Base-by-base conservation (phyloP, 352 stramenopile species). In the Plasmopara muralis region DNA sequence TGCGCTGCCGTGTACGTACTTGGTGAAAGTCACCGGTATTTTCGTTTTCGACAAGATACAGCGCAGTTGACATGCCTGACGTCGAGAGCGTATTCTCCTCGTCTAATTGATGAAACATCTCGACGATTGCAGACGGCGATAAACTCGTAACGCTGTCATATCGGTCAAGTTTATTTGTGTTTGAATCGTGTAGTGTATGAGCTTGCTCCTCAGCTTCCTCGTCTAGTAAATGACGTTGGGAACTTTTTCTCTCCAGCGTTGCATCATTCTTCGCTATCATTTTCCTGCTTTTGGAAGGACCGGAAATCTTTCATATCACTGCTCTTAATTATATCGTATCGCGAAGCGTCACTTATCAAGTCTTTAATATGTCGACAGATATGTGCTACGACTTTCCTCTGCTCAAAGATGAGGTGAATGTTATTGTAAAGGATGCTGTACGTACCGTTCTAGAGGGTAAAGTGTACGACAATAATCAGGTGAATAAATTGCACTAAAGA, bases 381-480 rank as follows among this genome's bases (percentile, higher is more conserved):
- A 74, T 62, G 9, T 74, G 72, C 64, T 87, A 74, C 47, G 77
- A 91, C 50, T 89, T 91, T 50, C 76, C 77, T 20, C 45, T 86
- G 46, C 73, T 89, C 43, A 77, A 86, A 46, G 77, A 83, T 54
- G 76, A 89, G 18, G 74, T 87, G 53, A 83, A 57, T n/a, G 62
- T 70, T 16, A 84, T 91, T 47, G 75, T 87, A 20, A 75, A 89
- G 47, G 77, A 85, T 31, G 76, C 80, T 0, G 76, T 91, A 48
- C 68, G 87, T 0, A 85, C 66, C 33, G 74, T 76, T 16, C 58
- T 91, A 8, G 80, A 91, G 28, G 80, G 80, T 5, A 86, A 91
- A 29, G 59, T 62, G n/a, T 91, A 89, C 58, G 77, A 89, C 59
- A 82, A 91, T 58, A 53, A 51, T 33, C 87, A 91, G 65, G 77